A percentile compares a stretch with the other conserved stretches of the same genome.
phyloP scores from a whole-genome alignment of 129 eudicot genomes.

The Artemisia annua region DNA sequence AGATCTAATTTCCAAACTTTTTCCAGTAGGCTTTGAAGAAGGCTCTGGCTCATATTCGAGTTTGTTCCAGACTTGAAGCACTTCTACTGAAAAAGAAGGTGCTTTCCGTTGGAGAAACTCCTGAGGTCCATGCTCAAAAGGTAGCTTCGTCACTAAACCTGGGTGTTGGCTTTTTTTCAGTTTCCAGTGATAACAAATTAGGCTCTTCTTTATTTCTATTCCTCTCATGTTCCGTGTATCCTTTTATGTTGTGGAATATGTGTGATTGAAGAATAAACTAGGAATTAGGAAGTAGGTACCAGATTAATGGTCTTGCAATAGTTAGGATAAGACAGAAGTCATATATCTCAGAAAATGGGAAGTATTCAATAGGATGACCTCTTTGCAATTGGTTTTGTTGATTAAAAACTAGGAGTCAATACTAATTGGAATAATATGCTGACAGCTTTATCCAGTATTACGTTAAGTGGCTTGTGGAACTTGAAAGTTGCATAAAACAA shows the following conservation, averaged over 20 bases:
- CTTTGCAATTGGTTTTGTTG: too few relatives aligned
- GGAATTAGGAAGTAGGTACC: not conserved
- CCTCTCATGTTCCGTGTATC: not conserved
- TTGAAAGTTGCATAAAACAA: not conserved
- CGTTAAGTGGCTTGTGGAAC: too few relatives aligned
- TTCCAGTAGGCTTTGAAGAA: constrained; percentile 71
- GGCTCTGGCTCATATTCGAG: constrained; percentile 81
- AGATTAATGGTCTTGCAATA: too few relatives aligned
- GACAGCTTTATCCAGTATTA: too few relatives aligned
- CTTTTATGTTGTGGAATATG: not conserved
- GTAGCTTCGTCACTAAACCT: constrained; percentile 28
- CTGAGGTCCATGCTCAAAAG: constrained; percentile 94
- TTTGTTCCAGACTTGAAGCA: constrained; percentile 83
- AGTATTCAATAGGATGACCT: too few relatives aligned
- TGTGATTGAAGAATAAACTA: not conserved
- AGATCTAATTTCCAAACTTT: constrained; percentile 34
- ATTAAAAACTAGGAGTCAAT: too few relatives aligned
- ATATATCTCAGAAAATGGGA: too few relatives aligned
- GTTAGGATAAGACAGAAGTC: too few relatives aligned
- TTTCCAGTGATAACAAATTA: not conserved
- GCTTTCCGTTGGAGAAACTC: constrained; percentile 70
- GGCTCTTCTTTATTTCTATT: not conserved
- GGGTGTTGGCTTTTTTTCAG: not conserved
- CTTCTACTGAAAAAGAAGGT: constrained; percentile 77
- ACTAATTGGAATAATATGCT: too few relatives aligned